Conservation (phyloP, 176 grass and related monocot species). For the Carex kokanica region DNA sequence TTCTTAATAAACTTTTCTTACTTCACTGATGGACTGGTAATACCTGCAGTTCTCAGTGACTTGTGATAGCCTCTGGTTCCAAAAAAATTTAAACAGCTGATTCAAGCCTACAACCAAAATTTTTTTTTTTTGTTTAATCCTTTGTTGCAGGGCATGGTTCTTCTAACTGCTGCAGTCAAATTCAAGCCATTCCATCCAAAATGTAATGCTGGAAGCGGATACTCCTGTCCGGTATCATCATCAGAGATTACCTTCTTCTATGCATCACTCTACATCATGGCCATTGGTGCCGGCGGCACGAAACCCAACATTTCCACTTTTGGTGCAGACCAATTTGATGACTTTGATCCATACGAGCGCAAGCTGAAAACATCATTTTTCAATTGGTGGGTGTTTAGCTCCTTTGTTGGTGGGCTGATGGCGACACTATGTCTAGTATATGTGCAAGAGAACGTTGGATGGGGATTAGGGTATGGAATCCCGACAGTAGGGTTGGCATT, state of each 20-base stretch:
- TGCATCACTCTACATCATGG: conserved; percentile 48
- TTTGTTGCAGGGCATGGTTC: conserved; percentile 54
- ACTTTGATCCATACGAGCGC: conserved; percentile 44
- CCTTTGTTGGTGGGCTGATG: conserved; percentile 49
- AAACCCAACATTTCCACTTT: conserved; percentile 91
- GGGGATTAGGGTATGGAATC: conserved; percentile 58
- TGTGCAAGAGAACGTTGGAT: conserved; percentile 67
- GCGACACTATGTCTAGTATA: conserved; percentile 57
- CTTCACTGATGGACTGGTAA: no score
- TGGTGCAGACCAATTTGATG: conserved; percentile 83
- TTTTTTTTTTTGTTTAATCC: not conserved
- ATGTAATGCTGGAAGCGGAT: conserved; percentile 22
- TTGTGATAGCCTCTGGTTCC: no score
- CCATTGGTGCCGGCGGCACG: conserved; percentile 62
- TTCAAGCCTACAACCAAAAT: not conserved
- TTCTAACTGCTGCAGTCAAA: conserved; percentile 49
- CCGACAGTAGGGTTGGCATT: conserved; percentile 50
- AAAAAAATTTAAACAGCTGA: no score
- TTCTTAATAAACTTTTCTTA: not conserved
- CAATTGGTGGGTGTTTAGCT: conserved; percentile 92
- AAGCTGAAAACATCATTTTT: conserved; percentile 57
- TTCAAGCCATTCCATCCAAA: conserved; percentile 41
- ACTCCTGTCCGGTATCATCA: conserved; percentile 32
- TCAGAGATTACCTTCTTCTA: conserved; percentile 56
- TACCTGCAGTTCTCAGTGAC: no score